Evolutionary conservation across 495 filamentous ascomycete genomes (phyloP).

Genomic region (Cercophora newfieldiana): DNA sequence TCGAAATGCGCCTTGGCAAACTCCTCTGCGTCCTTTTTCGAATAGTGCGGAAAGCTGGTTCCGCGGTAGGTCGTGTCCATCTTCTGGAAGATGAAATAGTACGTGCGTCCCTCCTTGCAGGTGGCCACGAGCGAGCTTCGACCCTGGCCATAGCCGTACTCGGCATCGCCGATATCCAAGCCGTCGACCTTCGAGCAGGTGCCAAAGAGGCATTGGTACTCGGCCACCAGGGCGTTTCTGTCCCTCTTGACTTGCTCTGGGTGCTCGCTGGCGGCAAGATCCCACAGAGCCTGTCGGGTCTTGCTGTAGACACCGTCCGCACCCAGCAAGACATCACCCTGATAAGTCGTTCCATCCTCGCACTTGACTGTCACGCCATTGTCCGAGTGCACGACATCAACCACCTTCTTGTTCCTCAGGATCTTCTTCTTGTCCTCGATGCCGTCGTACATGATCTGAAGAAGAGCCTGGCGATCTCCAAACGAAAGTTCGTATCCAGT

Average conservation of each 20-base stretch:
- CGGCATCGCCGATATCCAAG: slow-evolving; percentile 22
- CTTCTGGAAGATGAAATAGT: slow-evolving; percentile 40
- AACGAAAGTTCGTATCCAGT: slow-evolving; percentile 16
- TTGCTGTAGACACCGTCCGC: slow-evolving; percentile 48
- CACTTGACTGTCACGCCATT: slow-evolving; percentile 21
- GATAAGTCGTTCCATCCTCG: slow-evolving; percentile 38
- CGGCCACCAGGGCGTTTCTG: slow-evolving; percentile 23
- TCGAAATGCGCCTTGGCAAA: slow-evolving; percentile 28
- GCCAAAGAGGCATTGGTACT: slow-evolving; percentile 45
- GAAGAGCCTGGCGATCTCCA: slow-evolving; percentile 22
- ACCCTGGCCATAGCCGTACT: slow-evolving; percentile 23
- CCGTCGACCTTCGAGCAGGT: slow-evolving; percentile 17
- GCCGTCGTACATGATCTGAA: slow-evolving; percentile 16
- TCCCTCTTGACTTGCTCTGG: slow-evolving; percentile 19
- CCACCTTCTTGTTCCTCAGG: slow-evolving; percentile 19
- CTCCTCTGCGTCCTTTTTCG: slow-evolving; percentile 35
- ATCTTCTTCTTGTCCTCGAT: slow-evolving; percentile 22
- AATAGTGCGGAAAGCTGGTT: slow-evolving; percentile 32
- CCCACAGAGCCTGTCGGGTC: slow-evolving; percentile 45
- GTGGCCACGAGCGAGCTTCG: slow-evolving; percentile 28
- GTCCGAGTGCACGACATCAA: slow-evolving; percentile 14
- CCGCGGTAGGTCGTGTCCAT: slow-evolving; percentile 11
- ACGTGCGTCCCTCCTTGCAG: slow-evolving; percentile 28
- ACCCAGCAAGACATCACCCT: slow-evolving; percentile 49
- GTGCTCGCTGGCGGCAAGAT: slow-evolving; percentile 15